phyloP scores from a whole-genome alignment of 75 land plant genomes.

The Sequoia sempervirens region DNA sequence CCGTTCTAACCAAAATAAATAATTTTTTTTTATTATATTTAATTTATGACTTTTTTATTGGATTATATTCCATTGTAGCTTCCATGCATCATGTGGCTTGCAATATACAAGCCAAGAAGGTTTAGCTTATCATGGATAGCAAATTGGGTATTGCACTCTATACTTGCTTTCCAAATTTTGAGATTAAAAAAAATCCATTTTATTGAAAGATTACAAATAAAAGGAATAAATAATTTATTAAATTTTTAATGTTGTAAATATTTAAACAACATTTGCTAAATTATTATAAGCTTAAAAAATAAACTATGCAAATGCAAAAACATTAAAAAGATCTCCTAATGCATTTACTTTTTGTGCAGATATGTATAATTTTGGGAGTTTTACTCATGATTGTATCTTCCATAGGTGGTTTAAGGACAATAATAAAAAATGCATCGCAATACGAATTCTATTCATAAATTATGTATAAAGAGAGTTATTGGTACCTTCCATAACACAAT shows the following conservation, averaged over 20 bases:
- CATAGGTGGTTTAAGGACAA: slow-evolving; percentile 53
- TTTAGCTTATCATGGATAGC: slow-evolving; percentile 63
- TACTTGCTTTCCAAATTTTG: not conserved
- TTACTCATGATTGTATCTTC: slow-evolving; percentile 50
- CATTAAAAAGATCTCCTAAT: not conserved
- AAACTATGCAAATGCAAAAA: too few species aligned
- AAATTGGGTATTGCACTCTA: slow-evolving; percentile 55
- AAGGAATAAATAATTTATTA: not conserved
- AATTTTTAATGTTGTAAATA: too few species aligned
- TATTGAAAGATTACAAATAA: not conserved
- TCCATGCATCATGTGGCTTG: slow-evolving; percentile 86
- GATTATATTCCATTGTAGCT: slow-evolving; percentile 34
- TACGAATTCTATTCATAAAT: slow-evolving; percentile 47
- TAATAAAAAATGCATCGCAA: slow-evolving; percentile 41
- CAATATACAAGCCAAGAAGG: slow-evolving; percentile 62
- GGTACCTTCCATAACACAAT: not conserved
- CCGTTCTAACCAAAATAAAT: not conserved
- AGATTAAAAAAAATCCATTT: not conserved
- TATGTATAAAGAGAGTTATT: not conserved
- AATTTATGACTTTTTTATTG: not conserved
- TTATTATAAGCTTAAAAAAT: not conserved
- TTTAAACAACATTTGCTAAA: not conserved
- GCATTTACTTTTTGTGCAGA: slow-evolving; percentile 23
- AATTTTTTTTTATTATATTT: not conserved
- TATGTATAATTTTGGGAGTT: slow-evolving; percentile 56